Evolutionary conservation across 1,139 yeast genomes (phyloP).

Genomic region (Blastobotrys ciferrii): DNA sequence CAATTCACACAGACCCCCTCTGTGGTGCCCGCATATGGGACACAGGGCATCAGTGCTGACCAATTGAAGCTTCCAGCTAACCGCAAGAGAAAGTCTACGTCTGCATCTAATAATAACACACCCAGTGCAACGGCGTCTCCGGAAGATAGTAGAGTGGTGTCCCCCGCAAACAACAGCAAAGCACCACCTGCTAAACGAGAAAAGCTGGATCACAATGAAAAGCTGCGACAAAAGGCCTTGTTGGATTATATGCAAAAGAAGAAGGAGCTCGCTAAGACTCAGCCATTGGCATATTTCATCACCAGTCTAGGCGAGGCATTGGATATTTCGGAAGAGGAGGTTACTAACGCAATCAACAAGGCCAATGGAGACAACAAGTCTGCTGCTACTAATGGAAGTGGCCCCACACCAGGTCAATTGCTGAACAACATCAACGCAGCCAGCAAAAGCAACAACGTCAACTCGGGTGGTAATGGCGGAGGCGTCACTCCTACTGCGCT

Average conservation of each 20-base stretch:
- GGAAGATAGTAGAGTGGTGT: conserved; percentile 20
- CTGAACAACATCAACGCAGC: conserved; percentile 4
- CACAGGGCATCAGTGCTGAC: conserved; percentile 30
- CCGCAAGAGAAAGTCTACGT: conserved; percentile 28
- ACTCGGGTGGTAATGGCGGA: conserved; percentile 5
- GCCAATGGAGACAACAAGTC: conserved; percentile 12
- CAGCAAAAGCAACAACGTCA: conserved; percentile 4
- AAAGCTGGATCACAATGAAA: conserved; percentile 27
- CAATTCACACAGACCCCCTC: conserved; percentile 25
- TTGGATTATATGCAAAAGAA: conserved; percentile 25
- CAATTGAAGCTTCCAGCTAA: conserved; percentile 33
- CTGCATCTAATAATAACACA: conserved; percentile 16
- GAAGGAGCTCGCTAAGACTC: conserved; percentile 28
- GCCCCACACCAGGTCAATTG: conserved; percentile 4
- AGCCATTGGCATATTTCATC: conserved; percentile 32
- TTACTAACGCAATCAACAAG: conserved; percentile 17
- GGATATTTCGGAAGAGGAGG: conserved; percentile 30
- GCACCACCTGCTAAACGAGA: conserved; percentile 29
- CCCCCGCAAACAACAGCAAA: conserved; percentile 9
- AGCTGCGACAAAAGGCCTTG: conserved; percentile 21
- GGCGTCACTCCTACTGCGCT: conserved; percentile 30
- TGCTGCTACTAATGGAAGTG: conserved; percentile 8
- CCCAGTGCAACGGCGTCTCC: conserved; percentile 24
- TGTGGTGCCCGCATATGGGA: conserved; percentile 31
- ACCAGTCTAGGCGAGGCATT: conserved; percentile 33